Evolutionary conservation across 371 early-diverging fungal species (phyloP).

Genomic region (Haplosporangium sp.): DNA sequence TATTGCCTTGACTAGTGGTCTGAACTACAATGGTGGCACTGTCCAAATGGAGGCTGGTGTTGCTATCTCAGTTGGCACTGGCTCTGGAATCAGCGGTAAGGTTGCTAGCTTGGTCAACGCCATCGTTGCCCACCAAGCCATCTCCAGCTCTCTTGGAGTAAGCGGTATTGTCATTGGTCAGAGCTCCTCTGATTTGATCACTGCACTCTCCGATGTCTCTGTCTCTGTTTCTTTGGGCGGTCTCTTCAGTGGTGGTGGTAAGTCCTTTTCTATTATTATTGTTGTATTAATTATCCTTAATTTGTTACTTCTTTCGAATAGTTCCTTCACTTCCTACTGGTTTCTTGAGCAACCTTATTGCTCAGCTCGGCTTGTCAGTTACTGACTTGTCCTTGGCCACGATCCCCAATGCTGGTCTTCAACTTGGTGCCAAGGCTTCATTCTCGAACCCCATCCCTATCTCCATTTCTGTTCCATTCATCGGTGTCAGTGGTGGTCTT

Average conservation of each 20-base stretch:
- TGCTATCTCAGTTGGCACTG: slow-evolving; percentile 44
- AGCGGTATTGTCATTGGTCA: slow-evolving; percentile 44
- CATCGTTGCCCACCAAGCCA: slow-evolving; percentile 41
- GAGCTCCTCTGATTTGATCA: slow-evolving; percentile 34
- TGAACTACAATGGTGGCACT: slow-evolving; percentile 36
- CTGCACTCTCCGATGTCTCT: slow-evolving; percentile 41
- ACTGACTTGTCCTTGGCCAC: slow-evolving; percentile 45
- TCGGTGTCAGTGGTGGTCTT: slow-evolving; percentile 49
- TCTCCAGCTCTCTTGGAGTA: slow-evolving; percentile 39
- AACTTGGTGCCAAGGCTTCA: slow-evolving; percentile 34
- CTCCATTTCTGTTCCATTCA: slow-evolving; percentile 49
- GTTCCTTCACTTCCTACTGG: slow-evolving; percentile 30
- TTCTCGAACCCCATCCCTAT: slow-evolving; percentile 55
- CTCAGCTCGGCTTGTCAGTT: slow-evolving; percentile 44
- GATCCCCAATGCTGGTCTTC: slow-evolving; percentile 50
- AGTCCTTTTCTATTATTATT: slow-evolving; percentile 3
- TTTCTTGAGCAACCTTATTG: slow-evolving; percentile 21
- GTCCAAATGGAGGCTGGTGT: slow-evolving; percentile 38
- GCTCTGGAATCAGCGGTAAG: slow-evolving; percentile 36
- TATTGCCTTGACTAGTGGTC: slow-evolving; percentile 34
- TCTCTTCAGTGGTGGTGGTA: slow-evolving; percentile 33
- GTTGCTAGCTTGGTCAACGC: slow-evolving; percentile 48
- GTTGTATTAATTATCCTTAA: neutral
- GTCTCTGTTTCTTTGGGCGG: slow-evolving; percentile 33
- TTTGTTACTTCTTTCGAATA: slow-evolving; percentile 2